phyloP scores from a whole-genome alignment of 2,329 filamentous ascomycete genomes.

The Neocucurbitaria cava region DNA sequence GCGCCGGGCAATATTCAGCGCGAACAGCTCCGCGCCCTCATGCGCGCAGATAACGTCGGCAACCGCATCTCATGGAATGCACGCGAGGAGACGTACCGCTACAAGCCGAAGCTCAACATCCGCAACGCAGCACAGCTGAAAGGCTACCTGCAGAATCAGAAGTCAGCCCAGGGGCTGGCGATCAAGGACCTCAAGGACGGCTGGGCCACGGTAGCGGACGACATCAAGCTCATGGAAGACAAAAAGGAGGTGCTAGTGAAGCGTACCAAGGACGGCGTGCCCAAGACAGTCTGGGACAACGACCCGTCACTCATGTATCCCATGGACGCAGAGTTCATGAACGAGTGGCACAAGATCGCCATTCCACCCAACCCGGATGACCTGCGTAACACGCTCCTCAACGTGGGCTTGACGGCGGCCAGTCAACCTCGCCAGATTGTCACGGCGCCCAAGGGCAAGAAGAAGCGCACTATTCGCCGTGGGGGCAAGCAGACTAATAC shows the following conservation, averaged over 20 bases:
- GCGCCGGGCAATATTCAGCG: conserved; percentile 66
- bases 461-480: conserved; percentile 76
- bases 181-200: conserved; percentile 96
- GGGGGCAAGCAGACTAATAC: conserved; percentile 84
- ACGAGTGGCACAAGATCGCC: conserved; percentile 81
- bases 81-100: conserved; percentile 74
- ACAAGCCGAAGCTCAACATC: conserved; percentile 85
- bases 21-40: conserved; percentile 67
- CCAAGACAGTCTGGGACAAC: conserved; percentile 83
- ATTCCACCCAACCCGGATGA: conserved; percentile 75
- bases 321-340: conserved; percentile 83
- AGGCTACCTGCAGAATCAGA: conserved; percentile 79
- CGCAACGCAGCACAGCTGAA: conserved; percentile 78
- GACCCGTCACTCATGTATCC: conserved; percentile 76
- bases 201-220: conserved; percentile 83
- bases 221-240: conserved; percentile 78
- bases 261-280: conserved; percentile 86
- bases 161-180: conserved; percentile 78
- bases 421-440: conserved; percentile 75
- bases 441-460: conserved; percentile 69
- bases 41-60: conserved; percentile 64
- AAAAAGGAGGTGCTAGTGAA: conserved; percentile 84
- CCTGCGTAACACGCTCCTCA: conserved; percentile 77
- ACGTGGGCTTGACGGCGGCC: conserved; percentile 81
- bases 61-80: conserved; percentile 67